Conservation (phyloP, 208 protist genomes). For the Crithidia fasciculata region DNA sequence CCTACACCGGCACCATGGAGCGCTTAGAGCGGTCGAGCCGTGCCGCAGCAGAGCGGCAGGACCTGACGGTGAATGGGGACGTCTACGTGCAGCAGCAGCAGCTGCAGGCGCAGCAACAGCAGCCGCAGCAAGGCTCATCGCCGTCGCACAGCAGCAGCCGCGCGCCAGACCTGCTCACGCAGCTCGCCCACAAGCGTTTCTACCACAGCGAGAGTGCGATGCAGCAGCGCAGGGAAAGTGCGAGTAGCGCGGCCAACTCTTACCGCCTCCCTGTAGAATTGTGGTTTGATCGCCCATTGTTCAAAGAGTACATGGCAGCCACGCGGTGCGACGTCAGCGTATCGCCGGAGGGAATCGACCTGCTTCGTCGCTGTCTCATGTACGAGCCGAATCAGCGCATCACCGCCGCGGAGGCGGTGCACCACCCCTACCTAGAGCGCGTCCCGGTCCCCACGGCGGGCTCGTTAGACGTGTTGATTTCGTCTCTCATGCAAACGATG, state of each 20-base stretch:
- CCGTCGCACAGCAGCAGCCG: slow-evolving; percentile 22
- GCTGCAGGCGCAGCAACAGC: slow-evolving; percentile 9
- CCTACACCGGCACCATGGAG: slow-evolving; percentile 58
- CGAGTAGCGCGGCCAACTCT: slow-evolving; percentile 34
- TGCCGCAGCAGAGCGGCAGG: slow-evolving; percentile 20
- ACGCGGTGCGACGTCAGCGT: slow-evolving; percentile 48
- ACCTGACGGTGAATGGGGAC: slow-evolving; percentile 17
- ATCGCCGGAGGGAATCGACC: slow-evolving; percentile 62
- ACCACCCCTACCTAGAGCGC: slow-evolving; percentile 64
- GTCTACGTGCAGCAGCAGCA: slow-evolving; percentile 26
- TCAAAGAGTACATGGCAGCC: slow-evolving; percentile 55
- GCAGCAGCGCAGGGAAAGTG: slow-evolving; percentile 25
- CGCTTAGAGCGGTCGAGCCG: slow-evolving; percentile 42
- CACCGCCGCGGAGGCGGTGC: slow-evolving; percentile 65
- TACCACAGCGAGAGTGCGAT: slow-evolving; percentile 28
- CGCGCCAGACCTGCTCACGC: slow-evolving; percentile 26
- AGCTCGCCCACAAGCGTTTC: slow-evolving; percentile 30
- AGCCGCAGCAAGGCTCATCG: slow-evolving; percentile 8
- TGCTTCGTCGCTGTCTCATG: slow-evolving; percentile 64
- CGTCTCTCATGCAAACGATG: slow-evolving; percentile 62
- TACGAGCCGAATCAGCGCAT: slow-evolving; percentile 78
- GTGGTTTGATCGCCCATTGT: slow-evolving; percentile 55
- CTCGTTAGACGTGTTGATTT: slow-evolving; percentile 55
- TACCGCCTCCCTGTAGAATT: slow-evolving; percentile 57
- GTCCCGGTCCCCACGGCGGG: slow-evolving; percentile 33